Evolutionary conservation across 805 yeast genomes (phyloP).

Genomic region (Trichomonascus vanleenenianus): DNA sequence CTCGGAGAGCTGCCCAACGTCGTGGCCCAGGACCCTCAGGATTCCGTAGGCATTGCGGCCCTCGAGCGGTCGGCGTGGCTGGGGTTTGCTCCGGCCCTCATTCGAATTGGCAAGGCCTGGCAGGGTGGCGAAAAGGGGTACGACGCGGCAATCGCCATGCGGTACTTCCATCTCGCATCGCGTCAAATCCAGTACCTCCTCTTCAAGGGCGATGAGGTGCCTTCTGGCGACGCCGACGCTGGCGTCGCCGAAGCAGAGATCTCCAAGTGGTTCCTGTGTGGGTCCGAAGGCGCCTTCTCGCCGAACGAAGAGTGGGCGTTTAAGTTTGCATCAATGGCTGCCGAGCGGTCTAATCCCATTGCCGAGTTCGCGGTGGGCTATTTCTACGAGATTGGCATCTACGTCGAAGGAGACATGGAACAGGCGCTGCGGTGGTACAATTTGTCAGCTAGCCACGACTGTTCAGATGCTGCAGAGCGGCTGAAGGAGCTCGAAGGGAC

Average conservation of each 20-base stretch:
- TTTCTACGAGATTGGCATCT: slow-evolving; percentile 60
- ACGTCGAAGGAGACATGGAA: slow-evolving; percentile 36
- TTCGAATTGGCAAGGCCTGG: slow-evolving; percentile 31
- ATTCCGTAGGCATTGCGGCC: slow-evolving; percentile 21
- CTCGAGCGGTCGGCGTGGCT: slow-evolving; percentile 30
- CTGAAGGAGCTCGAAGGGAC: slow-evolving; percentile 15
- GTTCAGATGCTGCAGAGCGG: slow-evolving; percentile 27
- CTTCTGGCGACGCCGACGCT: slow-evolving; percentile 9
- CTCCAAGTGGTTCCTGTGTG: slow-evolving; percentile 61
- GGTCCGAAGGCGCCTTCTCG: slow-evolving; percentile 45
- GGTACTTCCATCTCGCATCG: slow-evolving; percentile 29
- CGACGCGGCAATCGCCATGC: slow-evolving; percentile 26
- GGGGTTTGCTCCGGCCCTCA: slow-evolving; percentile 31
- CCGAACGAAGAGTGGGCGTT: slow-evolving; percentile 59
- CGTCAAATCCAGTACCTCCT: slow-evolving; percentile 27
- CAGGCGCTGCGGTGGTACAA: slow-evolving; percentile 44
- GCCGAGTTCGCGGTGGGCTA: slow-evolving; percentile 67
- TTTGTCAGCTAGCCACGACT: slow-evolving; percentile 47
- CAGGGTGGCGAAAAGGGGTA: slow-evolving; percentile 27
- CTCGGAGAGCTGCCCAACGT: slow-evolving; percentile 27
- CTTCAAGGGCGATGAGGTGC: slow-evolving; percentile 11
- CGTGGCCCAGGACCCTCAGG: slow-evolving; percentile 7
- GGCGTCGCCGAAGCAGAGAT: slow-evolving; percentile 34
- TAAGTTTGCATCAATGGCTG: slow-evolving; percentile 57
- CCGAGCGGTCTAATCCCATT: slow-evolving; percentile 49